These are phyloP conservation scores for Fusarium metavorans DNA, from an alignment of 2,329 filamentous ascomycete species.

Conservation along the genomic window DNA sequence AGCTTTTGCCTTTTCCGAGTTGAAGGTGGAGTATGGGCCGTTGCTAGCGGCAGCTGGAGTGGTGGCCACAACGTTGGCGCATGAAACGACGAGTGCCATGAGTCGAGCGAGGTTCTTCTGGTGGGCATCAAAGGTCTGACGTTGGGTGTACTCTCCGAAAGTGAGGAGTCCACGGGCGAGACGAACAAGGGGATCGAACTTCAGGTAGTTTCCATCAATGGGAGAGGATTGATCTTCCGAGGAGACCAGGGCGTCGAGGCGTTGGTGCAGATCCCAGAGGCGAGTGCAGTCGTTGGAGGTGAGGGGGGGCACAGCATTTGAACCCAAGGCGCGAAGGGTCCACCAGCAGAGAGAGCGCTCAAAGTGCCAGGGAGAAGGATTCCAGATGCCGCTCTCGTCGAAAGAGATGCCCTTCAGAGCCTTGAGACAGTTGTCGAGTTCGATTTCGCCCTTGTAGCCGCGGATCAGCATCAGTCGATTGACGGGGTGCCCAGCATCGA, in stretches of 20 bases:
- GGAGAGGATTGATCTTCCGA: too few species aligned
- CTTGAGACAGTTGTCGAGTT: background rate
- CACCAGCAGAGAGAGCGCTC: slow-evolving; percentile 11
- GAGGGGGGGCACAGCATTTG: rapidly evolving
- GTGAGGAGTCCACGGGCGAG: background rate
- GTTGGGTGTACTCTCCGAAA: too few species aligned
- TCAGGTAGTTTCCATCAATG: too few species aligned
- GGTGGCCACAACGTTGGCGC: background rate
- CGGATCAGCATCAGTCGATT: slow-evolving; percentile 1
- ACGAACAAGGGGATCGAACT: background rate
- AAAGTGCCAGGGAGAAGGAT: background rate
- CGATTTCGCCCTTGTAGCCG: background rate
- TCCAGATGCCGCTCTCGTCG: background rate
- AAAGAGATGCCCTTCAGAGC: background rate
- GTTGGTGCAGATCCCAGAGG: background rate
- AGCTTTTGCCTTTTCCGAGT: background rate
- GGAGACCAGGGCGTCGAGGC: background rate
- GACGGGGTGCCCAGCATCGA: rapidly evolving
- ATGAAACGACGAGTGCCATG: background rate
- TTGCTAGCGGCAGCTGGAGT: background rate
- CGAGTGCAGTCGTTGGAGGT: background rate
- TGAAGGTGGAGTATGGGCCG: background rate
- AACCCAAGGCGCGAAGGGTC: slow-evolving; percentile 4
- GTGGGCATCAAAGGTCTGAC: too few species aligned
- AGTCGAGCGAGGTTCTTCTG: too few species aligned